Base-by-base conservation (phyloP, 768 basidiomycete species). In the Calocera viscosa region DNA sequence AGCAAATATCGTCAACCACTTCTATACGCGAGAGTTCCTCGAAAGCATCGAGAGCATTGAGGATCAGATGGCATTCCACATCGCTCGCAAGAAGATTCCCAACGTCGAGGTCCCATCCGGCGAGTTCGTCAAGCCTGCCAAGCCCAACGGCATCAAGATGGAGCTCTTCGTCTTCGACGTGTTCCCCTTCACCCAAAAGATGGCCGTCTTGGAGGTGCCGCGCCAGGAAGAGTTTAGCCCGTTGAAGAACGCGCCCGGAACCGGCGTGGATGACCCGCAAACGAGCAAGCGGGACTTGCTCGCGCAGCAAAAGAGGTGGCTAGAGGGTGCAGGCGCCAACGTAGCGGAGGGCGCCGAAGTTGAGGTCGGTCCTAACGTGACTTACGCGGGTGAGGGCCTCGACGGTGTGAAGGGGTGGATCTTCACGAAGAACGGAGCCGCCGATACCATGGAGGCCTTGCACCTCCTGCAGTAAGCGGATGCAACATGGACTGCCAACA, bases 151-250 rank as follows among this genome's bases (percentile, higher is more conserved):
- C 68, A 95, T 98, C 91, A 99, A 99, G 79, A 85, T 99, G 69
- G 96, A 99, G 77, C 80, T 94, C 80, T 99, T 99, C 78, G 90
- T 99, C 34, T 99, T 99, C 73, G 96, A 99, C 77, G 96, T 99
- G 49, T 97, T 99, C 81, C 94, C 94, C 0, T 91, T 84, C 78
- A 92, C 93, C 30, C 76, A 86, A 73, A 80, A 77, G 64, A 92
- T 94, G 70, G 85, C 89, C 32, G 91, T 97, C 41, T 77, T 98
- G 74, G 94, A 97, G 76, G 92, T 96, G 49, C 83, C 84, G 64
- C 80, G 96, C 66, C 80, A 82, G 68, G 91, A 95, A 68, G 95
- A 98, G 77, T 99, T 99, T 72, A 94, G 91, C 69, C 95, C 95
- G 38, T 77, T 99, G 75, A 99, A 99, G 81, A 99, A 99, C 73